These are phyloP conservation scores for Helianthus annuus DNA, from an alignment of 129 eudicot genomes.

Conservation along the genomic window DNA sequence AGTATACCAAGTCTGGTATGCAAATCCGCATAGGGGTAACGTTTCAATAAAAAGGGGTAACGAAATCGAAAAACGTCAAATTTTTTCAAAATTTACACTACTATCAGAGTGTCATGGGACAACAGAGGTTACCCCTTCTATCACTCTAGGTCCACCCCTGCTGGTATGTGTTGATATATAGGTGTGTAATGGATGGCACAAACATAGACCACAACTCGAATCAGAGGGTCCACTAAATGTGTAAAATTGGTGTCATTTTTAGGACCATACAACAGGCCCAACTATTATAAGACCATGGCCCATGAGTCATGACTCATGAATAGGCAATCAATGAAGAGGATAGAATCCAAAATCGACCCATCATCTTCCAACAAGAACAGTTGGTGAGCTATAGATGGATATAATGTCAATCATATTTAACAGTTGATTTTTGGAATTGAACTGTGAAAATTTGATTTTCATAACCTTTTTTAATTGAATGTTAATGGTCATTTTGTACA, in stretches of 20 bases:
- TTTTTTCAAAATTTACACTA: no score
- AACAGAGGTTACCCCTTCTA: no score
- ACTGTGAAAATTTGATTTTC: no score
- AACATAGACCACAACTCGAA: background rate
- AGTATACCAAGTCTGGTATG: background rate
- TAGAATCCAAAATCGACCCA: background rate
- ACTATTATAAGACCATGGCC: background rate
- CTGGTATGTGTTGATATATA: background rate
- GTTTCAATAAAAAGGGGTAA: no score
- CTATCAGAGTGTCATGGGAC: no score
- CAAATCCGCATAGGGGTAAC: no score
- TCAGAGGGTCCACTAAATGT: background rate
- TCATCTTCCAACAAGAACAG: background rate
- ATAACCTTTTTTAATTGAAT: no score
- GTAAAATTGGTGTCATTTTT: conserved; percentile 4
- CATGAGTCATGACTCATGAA: background rate
- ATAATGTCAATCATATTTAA: background rate
- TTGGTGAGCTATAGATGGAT: background rate
- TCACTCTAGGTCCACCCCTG: no score
- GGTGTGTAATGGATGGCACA: conserved; percentile 10
- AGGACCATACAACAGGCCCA: conserved; percentile 9
- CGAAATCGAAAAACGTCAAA: no score
- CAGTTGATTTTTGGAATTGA: background rate
- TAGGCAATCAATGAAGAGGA: background rate
- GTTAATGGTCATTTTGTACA: no score